Evolutionary conservation across 768 basidiomycete genomes (phyloP), one percentile per base, ranked within the genome.

Genomic region (Pleurotus salmoneostramineus): DNA sequence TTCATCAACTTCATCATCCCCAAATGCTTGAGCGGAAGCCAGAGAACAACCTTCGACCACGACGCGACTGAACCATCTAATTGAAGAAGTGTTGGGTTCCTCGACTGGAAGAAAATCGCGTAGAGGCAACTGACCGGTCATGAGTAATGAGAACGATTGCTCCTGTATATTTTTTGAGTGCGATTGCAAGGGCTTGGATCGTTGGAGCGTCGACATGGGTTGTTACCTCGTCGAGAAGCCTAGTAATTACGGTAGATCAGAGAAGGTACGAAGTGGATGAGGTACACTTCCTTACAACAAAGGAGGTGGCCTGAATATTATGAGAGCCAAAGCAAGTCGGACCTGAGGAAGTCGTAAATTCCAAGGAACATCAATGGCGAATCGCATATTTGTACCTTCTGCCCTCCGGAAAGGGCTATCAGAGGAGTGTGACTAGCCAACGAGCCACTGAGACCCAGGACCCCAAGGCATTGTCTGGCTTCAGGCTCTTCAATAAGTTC

Each of bases 171-270:
- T 65, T 68, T 49, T 74, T 73, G 43, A 89, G 71, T 6, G 82
- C 78, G 17, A 72, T 70, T 0, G 82, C 79, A 1, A 89, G 69
- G 0, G 81, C 82, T 58, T 77, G 69, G 34, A 88, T 82, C 2
- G 84, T 87, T 27, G 79, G 77, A 43, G 77, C 74, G 66, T 89
- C 87, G 44, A 89, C 69, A 69, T 89, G 88, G n/a, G 87, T 81
- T 46, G 87, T 85, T 4, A 85, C 81, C 66, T 89, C 88, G 61
- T 83, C 81, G 21, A 83, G 69, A 5, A 82, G 68, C 8, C 52
- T 55, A 17, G 12, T 27, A 27, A 52, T 50, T 5, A 31, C 33
- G 6, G 14, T 14, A n/a, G 14, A 40, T 40, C 37, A 40, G 37
- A 17, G 52, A 31, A 40, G 32, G 14, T n/a, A 2, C 12, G 5